Conservation (phyloP, 345 rosid genomes). For the Atalantia buxifolia region DNA sequence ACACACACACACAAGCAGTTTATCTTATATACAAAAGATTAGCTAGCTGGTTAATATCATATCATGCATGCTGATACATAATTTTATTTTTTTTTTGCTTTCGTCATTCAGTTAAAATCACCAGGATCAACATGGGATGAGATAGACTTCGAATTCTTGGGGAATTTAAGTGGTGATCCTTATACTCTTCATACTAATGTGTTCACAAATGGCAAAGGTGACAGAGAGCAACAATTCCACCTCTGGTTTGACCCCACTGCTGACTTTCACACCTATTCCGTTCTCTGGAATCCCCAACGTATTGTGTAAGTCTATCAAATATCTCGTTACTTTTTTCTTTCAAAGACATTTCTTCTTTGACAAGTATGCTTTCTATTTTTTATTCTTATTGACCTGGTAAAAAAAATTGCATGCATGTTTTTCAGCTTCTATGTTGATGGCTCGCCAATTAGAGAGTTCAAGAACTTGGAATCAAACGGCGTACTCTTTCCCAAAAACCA, state of each 20-base stretch:
- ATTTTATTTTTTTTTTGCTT: too few relatives aligned
- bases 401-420: not conserved
- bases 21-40: not conserved
- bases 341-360: not conserved
- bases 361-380: not conserved
- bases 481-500: constrained; percentile 41
- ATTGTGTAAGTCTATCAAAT: constrained; percentile 30
- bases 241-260: constrained; percentile 53
- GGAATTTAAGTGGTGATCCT: constrained; percentile 49
- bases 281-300: constrained; percentile 47
- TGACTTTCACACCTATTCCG: constrained; percentile 54
- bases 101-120: constrained; percentile 30
- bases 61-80: not conserved
- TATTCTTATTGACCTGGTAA: not conserved
- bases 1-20: too few relatives aligned
- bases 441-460: constrained; percentile 44
- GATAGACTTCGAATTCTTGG: constrained; percentile 52
- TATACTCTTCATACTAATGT: constrained; percentile 52
- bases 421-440: constrained; percentile 43
- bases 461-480: constrained; percentile 37
- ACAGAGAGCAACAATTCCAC: constrained; percentile 49
- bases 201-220: constrained; percentile 45
- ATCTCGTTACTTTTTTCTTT: not conserved
- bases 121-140: constrained; percentile 41
- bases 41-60: not conserved